These are phyloP conservation scores for Lachancea quebecensis DNA, from an alignment of 805 yeast genomes.

Conservation along the genomic window DNA sequence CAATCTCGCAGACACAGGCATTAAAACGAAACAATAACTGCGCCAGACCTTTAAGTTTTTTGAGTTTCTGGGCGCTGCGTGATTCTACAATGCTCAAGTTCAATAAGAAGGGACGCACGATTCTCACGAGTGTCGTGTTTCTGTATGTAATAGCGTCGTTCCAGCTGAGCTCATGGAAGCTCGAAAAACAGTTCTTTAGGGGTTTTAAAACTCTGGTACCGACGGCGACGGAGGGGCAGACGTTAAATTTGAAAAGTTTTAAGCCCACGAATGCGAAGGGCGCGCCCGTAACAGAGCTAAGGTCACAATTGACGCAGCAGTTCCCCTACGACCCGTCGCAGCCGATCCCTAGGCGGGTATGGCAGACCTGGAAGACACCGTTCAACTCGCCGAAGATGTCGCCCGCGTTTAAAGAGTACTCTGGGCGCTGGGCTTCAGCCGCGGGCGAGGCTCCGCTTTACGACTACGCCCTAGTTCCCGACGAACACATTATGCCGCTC, in stretches of 20 bases:
- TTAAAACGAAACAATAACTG: no score
- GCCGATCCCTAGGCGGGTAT: slow-evolving; percentile 69
- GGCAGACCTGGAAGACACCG: slow-evolving; percentile 92
- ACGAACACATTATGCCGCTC: slow-evolving; percentile 52
- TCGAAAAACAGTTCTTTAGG: slow-evolving; percentile 3
- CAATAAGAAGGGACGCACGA: slow-evolving; percentile 2
- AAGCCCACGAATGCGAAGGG: not conserved
- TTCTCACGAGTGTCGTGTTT: slow-evolving; percentile 2
- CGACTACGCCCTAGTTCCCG: slow-evolving; percentile 69
- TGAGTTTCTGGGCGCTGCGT: not conserved
- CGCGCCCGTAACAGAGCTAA: slow-evolving; percentile 12
- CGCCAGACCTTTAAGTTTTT: no score
- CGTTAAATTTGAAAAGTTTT: slow-evolving; percentile 16
- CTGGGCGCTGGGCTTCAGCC: slow-evolving; percentile 49
- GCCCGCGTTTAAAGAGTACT: slow-evolving; percentile 40
- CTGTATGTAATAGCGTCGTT: slow-evolving; percentile 6
- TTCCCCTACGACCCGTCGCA: slow-evolving; percentile 66
- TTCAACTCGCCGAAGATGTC: slow-evolving; percentile 53
- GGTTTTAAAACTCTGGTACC: slow-evolving; percentile 16
- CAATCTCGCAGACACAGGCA: no score
- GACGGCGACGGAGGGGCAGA: slow-evolving; percentile 20
- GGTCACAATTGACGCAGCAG: slow-evolving; percentile 52
- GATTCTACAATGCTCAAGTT: not conserved
- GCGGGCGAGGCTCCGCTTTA: slow-evolving; percentile 26
- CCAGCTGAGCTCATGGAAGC: slow-evolving; percentile 4